Conservation (phyloP, 1,284 basidiomycete species). For the Xanthoconium separans region DNA sequence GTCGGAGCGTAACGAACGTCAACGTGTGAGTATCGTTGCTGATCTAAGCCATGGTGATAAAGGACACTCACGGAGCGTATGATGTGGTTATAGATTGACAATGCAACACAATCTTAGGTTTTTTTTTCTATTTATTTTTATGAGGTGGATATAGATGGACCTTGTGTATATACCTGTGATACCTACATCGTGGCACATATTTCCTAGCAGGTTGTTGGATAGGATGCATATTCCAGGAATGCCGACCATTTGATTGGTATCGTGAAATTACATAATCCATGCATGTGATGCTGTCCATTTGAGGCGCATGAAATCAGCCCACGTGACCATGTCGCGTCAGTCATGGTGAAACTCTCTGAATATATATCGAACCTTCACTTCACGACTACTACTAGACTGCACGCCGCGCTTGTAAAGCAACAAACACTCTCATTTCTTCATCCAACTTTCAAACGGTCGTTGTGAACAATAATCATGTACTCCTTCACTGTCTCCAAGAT, state of each 20-base stretch:
- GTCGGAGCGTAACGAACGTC: not conserved
- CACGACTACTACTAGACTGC: not conserved
- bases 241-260: too few species aligned
- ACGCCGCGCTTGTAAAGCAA: slow-evolving; percentile 17
- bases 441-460: not conserved
- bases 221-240: too few species aligned
- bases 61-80: not conserved
- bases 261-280: too few species aligned
- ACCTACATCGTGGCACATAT: too few species aligned
- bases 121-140: not conserved
- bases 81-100: not conserved
- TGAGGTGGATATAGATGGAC: too few species aligned
- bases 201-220: too few species aligned
- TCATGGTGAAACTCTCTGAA: not conserved
- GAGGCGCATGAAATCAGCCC: slow-evolving; percentile 12
- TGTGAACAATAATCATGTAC: slow-evolving; percentile 9
- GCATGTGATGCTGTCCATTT: too few species aligned
- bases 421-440: not conserved
- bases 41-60: not conserved
- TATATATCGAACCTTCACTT: not conserved
- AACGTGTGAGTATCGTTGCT: slow-evolving; percentile 10
- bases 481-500: slow-evolving; percentile 12
- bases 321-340: slow-evolving; percentile 13
- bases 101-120: not conserved
- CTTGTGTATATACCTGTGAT: not conserved